These are phyloP conservation scores for Coelastrella sp. DNA, from an alignment of 139 green algal species.

Conservation along the genomic window DNA sequence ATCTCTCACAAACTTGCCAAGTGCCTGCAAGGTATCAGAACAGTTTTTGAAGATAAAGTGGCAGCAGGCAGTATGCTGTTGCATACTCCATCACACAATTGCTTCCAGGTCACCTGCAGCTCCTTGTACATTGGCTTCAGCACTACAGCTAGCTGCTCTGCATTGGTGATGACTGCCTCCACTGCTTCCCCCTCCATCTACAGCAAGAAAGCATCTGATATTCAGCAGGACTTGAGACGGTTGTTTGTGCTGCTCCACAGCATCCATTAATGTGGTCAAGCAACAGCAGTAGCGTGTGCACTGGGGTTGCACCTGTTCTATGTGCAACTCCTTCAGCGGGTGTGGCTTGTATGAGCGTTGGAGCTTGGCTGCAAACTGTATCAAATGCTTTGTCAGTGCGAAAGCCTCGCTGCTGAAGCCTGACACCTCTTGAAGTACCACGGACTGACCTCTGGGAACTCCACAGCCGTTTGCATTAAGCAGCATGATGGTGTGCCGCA, in stretches of 20 bases:
- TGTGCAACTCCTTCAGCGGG: conserved; percentile 35
- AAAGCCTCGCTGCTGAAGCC: no score
- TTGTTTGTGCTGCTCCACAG: not conserved
- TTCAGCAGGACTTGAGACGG: not conserved
- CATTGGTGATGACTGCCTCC: conserved; percentile 6
- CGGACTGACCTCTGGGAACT: conserved; percentile 32
- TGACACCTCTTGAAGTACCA: not conserved
- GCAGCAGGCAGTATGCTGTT: not conserved
- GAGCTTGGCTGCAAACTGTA: conserved; percentile 41
- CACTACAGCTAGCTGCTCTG: not conserved
- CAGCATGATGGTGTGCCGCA: conserved; percentile 10
- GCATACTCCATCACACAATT: not conserved
- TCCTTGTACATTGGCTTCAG: conserved; percentile 46
- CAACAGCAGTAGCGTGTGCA: not conserved
- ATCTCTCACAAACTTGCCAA: conserved; percentile 31
- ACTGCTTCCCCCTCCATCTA: conserved; percentile 40
- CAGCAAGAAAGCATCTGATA: not conserved
- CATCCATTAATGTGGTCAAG: not conserved
- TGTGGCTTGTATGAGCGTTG: conserved; percentile 29
- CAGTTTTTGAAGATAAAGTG: not conserved
- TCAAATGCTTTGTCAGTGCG: not conserved
- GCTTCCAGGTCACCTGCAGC: conserved; percentile 27
- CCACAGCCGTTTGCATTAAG: conserved; percentile 3
- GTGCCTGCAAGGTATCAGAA: conserved; percentile 22
- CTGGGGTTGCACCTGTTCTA: conserved; percentile 17